A percentile compares a stretch with the other conserved stretches of the same genome.
Conservation (phyloP, 1,284 basidiomycete genomes). For the Trametes hirsuta region DNA sequence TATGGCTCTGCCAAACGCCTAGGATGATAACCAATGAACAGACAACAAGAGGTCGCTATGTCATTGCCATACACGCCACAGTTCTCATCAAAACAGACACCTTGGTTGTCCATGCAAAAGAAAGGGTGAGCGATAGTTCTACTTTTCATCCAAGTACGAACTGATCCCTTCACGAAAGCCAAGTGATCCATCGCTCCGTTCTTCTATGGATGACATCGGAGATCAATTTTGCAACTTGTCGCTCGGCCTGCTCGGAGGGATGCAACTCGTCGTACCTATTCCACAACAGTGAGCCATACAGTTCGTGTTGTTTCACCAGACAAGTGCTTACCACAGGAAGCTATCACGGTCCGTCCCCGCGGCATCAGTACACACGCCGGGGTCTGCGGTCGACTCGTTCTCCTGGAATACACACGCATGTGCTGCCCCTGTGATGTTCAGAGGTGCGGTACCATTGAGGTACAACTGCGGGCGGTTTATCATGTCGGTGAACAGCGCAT, state of each 20-base stretch:
- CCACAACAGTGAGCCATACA: not conserved
- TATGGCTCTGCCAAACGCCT: too few species aligned
- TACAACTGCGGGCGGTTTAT: constrained; percentile 47
- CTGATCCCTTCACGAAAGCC: too few species aligned
- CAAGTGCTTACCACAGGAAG: not conserved
- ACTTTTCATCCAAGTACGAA: too few species aligned
- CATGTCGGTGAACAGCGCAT: constrained; percentile 56
- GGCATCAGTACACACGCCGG: not conserved
- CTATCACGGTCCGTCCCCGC: not conserved
- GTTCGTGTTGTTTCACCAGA: not conserved
- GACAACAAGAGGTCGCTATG: too few species aligned
- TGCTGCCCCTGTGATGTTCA: constrained; percentile 50
- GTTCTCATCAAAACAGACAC: too few species aligned
- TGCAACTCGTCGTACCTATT: not conserved
- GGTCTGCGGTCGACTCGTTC: not conserved
- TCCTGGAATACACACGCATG: not conserved
- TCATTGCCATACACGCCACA: too few species aligned
- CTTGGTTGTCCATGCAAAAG: too few species aligned
- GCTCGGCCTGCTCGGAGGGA: not conserved
- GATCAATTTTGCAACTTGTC: not conserved
- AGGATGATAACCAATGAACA: too few species aligned
- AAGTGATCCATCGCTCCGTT: too few species aligned
- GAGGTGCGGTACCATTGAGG: constrained; percentile 59
- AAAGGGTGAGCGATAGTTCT: too few species aligned
- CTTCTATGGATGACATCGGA: not conserved